These are phyloP conservation scores for Fistulifera pelliculosa DNA, from an alignment of 108 stramenopile species.

Conservation along the genomic window DNA sequence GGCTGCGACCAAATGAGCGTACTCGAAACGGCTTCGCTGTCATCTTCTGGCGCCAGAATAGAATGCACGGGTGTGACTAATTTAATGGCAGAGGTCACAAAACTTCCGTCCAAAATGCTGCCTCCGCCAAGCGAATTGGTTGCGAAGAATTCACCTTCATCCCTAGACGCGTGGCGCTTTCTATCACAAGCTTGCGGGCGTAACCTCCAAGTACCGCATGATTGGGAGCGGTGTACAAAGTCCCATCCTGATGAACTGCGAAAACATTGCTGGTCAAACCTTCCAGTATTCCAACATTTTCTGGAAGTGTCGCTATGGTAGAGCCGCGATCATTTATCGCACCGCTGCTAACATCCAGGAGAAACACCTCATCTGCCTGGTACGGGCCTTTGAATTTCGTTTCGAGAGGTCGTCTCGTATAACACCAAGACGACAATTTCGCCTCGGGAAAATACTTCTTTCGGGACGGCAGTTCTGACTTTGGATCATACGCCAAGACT, in stretches of 20 bases:
- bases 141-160: conserved; percentile 21
- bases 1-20: too few relatives aligned
- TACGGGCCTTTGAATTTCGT: conserved; percentile 29
- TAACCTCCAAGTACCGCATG: conserved; percentile 48
- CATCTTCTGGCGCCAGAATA: conserved; percentile 25
- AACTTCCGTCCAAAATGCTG: conserved; percentile 51
- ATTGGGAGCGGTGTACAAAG: conserved; percentile 38
- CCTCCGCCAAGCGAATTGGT: conserved; percentile 33
- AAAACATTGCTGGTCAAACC: conserved; percentile 75
- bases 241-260: conserved; percentile 51
- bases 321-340: too few relatives aligned
- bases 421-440: conserved; percentile 74
- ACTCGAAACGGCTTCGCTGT: too few relatives aligned
- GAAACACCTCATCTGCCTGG: conserved; percentile 3
- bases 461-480: too few relatives aligned
- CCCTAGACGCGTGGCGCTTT: conserved; percentile 20
- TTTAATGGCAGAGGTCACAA: conserved; percentile 60
- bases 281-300: conserved; percentile 34
- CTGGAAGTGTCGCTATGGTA: too few relatives aligned
- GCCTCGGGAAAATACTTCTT: too few relatives aligned
- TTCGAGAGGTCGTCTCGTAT: conserved; percentile 48
- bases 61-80: conserved; percentile 43
- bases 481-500: too few relatives aligned
- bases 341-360: neutral
- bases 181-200: conserved; percentile 48